phyloP scores from a whole-genome alignment of 352 stramenopile species.

The Phytophthora crassamura region DNA sequence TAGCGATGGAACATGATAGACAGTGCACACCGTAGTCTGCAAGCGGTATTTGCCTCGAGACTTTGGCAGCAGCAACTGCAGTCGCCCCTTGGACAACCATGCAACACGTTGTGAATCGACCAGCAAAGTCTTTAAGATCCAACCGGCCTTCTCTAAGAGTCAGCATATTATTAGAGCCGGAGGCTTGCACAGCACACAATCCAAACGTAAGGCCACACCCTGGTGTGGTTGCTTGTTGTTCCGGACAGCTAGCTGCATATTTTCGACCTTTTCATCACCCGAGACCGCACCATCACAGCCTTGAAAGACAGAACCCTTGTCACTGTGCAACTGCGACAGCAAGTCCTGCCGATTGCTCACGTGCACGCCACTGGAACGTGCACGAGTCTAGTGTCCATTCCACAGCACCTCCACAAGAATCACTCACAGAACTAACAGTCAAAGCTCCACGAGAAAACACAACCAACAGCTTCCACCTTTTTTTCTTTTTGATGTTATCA shows the following conservation, averaged over 20 bases:
- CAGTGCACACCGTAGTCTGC: background rate
- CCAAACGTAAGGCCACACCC: conserved; percentile 2
- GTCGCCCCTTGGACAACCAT: conserved; percentile 3
- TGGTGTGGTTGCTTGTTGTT: conserved; percentile 22
- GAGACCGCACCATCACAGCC: background rate
- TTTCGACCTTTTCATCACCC: background rate
- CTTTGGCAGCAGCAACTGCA: conserved; percentile 4
- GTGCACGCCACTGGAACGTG: conserved; percentile 3
- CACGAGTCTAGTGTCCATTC: too few relatives aligned
- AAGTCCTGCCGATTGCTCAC: conserved; percentile 10
- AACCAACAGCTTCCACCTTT: too few relatives aligned
- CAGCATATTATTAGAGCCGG: conserved; percentile 16
- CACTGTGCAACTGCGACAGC: background rate
- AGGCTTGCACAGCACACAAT: conserved; percentile 4
- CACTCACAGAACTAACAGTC: too few relatives aligned
- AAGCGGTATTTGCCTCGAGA: conserved; percentile 6
- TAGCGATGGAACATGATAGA: conserved; percentile 1
- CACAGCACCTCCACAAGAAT: too few relatives aligned
- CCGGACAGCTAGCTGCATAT: background rate
- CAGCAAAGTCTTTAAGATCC: background rate
- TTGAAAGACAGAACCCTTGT: background rate
- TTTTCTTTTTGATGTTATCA: too few relatives aligned
- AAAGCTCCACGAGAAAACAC: too few relatives aligned
- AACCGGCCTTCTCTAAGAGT: conserved; percentile 9
- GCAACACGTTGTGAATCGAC: background rate